phyloP scores from a whole-genome alignment of 768 basidiomycete species.

The Boletus reticulatus region DNA sequence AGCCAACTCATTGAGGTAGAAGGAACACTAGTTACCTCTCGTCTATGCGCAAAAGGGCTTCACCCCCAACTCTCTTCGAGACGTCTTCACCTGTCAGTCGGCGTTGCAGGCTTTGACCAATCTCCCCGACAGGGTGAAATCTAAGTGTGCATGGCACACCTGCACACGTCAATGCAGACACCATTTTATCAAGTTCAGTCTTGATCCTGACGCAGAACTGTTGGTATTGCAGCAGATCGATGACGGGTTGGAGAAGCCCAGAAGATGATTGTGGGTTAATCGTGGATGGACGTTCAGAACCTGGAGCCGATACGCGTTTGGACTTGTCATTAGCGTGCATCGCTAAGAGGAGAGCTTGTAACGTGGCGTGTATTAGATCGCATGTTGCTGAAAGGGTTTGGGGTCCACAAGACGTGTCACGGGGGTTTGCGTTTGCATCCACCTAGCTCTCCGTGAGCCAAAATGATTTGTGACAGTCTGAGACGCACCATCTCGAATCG shows the following conservation, averaged over 20 bases:
- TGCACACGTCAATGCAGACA: slow-evolving; percentile 45
- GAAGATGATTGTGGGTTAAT: slow-evolving; percentile 30
- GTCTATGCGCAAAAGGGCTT: slow-evolving; percentile 68
- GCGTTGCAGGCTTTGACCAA: slow-evolving; percentile 53
- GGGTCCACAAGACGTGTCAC: slow-evolving; percentile 8
- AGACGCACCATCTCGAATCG: slow-evolving; percentile 68
- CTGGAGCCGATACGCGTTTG: slow-evolving; percentile 34
- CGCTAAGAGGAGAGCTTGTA: slow-evolving; percentile 64
- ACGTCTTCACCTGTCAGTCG: slow-evolving; percentile 43
- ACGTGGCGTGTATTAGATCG: slow-evolving; percentile 63
- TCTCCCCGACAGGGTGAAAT: slow-evolving; percentile 66
- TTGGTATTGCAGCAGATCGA: slow-evolving; percentile 78
- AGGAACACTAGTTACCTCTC: slow-evolving; percentile 44
- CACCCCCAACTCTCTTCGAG: slow-evolving; percentile 57
- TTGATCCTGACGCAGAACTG: slow-evolving; percentile 67
- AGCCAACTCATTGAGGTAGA: background rate
- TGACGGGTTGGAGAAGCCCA: slow-evolving; percentile 66
- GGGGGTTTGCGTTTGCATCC: slow-evolving; percentile 25
- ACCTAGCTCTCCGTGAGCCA: slow-evolving; percentile 29
- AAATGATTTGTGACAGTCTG: background rate
- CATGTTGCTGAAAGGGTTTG: slow-evolving; percentile 40
- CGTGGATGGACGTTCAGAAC: slow-evolving; percentile 26
- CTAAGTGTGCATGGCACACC: slow-evolving; percentile 57
- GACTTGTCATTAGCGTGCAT: slow-evolving; percentile 51
- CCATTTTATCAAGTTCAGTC: slow-evolving; percentile 52